A percentile compares a stretch with the other conserved stretches of the same genome.
Conservation (phyloP, 257 asterid species). For the Solanum ahanhuiri region DNA sequence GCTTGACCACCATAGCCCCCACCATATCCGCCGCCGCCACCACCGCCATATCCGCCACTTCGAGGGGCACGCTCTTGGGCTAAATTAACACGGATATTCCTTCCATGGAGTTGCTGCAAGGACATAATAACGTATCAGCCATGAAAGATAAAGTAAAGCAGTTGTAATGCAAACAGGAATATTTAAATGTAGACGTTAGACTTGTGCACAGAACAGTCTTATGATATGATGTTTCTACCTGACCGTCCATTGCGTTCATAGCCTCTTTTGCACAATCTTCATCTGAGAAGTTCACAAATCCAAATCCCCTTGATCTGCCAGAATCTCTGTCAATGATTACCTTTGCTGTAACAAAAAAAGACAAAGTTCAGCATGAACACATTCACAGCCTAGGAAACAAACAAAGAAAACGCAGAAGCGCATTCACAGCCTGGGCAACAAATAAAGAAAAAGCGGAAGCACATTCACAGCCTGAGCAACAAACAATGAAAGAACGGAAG, state of each 20-base stretch:
- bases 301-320: constrained; percentile 80
- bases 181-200: not conserved
- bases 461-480: not conserved
- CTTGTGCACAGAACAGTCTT: not conserved
- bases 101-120: constrained; percentile 48
- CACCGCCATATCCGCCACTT: not conserved
- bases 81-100: constrained; percentile 55
- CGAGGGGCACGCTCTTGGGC: constrained; percentile 61
- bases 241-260: constrained; percentile 73
- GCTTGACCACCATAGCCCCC: constrained; percentile 22
- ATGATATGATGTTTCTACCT: constrained; percentile 25
- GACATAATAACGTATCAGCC: not conserved
- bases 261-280: constrained; percentile 61
- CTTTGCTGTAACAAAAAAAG: constrained; percentile 33
- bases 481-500: not conserved
- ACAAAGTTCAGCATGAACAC: not conserved
- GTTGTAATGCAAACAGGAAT: not conserved
- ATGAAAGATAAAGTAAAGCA: not conserved
- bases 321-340: constrained; percentile 69
- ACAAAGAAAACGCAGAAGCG: not conserved
- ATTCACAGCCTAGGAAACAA: not conserved
- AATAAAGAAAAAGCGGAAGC: not conserved
- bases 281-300: constrained; percentile 51
- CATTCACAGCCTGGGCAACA: not conserved
- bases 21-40: constrained; percentile 12